A percentile compares a stretch with the other conserved stretches of the same genome.
These are phyloP conservation scores for Sclerotinia borealis DNA, from an alignment of 2,329 filamentous ascomycete genomes.

Conservation along the genomic window DNA sequence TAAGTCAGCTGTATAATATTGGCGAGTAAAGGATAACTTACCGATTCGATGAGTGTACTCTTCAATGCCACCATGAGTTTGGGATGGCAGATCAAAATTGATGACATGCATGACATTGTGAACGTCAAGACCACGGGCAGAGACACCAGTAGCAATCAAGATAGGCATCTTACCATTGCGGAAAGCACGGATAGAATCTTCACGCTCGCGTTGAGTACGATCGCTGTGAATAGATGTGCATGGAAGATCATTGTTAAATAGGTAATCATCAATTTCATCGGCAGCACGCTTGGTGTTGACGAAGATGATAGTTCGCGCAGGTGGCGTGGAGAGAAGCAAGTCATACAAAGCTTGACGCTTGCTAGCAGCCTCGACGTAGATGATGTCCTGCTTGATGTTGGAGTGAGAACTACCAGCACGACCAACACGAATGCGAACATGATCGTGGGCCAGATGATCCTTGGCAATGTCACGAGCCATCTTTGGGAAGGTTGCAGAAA, in stretches of 20 bases:
- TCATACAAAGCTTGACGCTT: constrained; percentile 71
- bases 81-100: constrained; percentile 81
- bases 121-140: constrained; percentile 84
- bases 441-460: constrained; percentile 65
- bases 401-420: constrained; percentile 75
- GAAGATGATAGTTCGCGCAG: constrained; percentile 81
- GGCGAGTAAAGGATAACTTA: constrained; percentile 37
- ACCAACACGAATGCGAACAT: constrained; percentile 78
- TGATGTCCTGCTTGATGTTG: constrained; percentile 75
- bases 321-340: constrained; percentile 62
- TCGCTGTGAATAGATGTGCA: constrained; percentile 84
- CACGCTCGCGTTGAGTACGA: constrained; percentile 83
- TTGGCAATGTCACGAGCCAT: constrained; percentile 68
- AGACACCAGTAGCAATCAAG: constrained; percentile 78
- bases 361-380: constrained; percentile 56
- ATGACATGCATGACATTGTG: constrained; percentile 83
- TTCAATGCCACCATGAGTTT: constrained; percentile 75
- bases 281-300: constrained; percentile 74
- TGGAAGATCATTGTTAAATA: constrained; percentile 75
- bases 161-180: constrained; percentile 69
- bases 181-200: constrained; percentile 86
- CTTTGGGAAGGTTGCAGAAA: constrained; percentile 91
- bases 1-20: constrained; percentile 10
- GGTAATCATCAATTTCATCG: constrained; percentile 79
- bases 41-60: constrained; percentile 95